Percentiles rank a stretch among this genome's conserved stretches.
These are phyloP conservation scores for Apophysomyces trapeziformis DNA, from an alignment of 371 early-diverging fungal species.

Conservation along the genomic window DNA sequence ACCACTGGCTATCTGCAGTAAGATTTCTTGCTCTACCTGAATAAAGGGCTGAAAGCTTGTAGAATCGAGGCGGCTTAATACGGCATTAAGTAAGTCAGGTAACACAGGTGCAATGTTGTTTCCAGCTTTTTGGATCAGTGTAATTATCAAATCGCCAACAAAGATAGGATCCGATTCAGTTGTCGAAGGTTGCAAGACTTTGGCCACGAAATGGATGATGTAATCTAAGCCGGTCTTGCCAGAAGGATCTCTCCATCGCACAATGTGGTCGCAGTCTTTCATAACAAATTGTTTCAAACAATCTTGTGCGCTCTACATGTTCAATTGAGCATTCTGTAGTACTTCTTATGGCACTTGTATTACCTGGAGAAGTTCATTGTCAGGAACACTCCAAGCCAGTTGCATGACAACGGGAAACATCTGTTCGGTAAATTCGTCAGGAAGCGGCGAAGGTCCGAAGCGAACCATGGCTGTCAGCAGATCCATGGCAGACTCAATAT, in stretches of 20 bases:
- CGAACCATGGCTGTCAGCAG: conserved; percentile 66
- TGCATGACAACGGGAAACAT: conserved; percentile 86
- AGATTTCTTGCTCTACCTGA: conserved; percentile 49
- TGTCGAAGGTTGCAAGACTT: conserved; percentile 71
- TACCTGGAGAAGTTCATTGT: conserved; percentile 58
- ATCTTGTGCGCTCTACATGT: conserved; percentile 62
- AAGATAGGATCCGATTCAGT: conserved; percentile 84
- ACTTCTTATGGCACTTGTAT: background rate
- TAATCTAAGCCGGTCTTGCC: conserved; percentile 80
- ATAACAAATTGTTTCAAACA: conserved; percentile 67
- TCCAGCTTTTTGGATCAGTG: conserved; percentile 81
- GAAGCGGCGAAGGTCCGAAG: conserved; percentile 74
- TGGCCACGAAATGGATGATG: conserved; percentile 79
- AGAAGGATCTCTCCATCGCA: conserved; percentile 65
- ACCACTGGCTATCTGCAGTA: background rate
- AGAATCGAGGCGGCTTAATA: conserved; percentile 68
- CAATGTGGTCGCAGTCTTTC: conserved; percentile 69
- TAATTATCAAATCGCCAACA: conserved; percentile 88
- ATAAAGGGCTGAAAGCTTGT: conserved; percentile 80
- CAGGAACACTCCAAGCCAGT: conserved; percentile 65
- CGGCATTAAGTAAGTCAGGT: conserved; percentile 80
- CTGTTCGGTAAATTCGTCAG: conserved; percentile 71
- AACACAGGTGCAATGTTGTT: conserved; percentile 69
- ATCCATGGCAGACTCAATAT: conserved; percentile 72
- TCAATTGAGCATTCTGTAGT: background rate